Evolutionary conservation across 352 stramenopile genomes (phyloP), one percentile per base, ranked within the genome.

Genomic region (Globisporangium takayamanum): DNA sequence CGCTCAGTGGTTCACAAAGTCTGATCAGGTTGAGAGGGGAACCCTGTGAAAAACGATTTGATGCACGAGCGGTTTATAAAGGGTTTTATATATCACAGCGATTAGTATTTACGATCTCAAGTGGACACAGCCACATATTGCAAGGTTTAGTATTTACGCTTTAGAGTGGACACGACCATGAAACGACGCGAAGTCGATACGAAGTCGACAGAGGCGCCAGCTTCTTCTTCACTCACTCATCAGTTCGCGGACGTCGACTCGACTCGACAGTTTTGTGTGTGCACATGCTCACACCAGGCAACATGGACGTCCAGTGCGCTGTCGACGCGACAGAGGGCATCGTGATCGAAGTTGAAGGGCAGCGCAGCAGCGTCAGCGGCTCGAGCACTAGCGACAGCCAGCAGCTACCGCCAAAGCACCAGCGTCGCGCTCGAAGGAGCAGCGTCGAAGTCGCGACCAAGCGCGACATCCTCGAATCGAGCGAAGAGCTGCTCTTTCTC

Each of bases 401-500:
- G 2, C 10, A 48, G 33, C 56, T 41, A 16, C 30, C 18, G 15
- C 28, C 16, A 8, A 26, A 15, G 39, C 15, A 25, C 56, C 10
- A 25, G 15, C 41, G 41, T 28, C 44, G 18, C 0, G 4, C 18
- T 18, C 44, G 44, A 14, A 28, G 18, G 11, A 18, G 18, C 20
- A 53, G 14, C n/a, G 7, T 63, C 15, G 20, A 57, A 14, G 37
- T 58, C 16, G 18, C 45, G 4, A 57, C 39, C n/a, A 30, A 56
- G 41, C 57, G 42, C 16, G 57, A 63, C 45, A 51, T 63, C 8
- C 48, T 63, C 41, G 57, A 63, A 42, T 57, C 50, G 30, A 49
- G 6, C 42, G 57, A 63, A 14, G 57, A 63, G 50, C 57, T 63
- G 42, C 50, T 63, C 26, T 63, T 63, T 30, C 42, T 63, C 16